Evolutionary conservation across 768 basidiomycete species (phyloP).

Genomic region (Suillus discolor): DNA sequence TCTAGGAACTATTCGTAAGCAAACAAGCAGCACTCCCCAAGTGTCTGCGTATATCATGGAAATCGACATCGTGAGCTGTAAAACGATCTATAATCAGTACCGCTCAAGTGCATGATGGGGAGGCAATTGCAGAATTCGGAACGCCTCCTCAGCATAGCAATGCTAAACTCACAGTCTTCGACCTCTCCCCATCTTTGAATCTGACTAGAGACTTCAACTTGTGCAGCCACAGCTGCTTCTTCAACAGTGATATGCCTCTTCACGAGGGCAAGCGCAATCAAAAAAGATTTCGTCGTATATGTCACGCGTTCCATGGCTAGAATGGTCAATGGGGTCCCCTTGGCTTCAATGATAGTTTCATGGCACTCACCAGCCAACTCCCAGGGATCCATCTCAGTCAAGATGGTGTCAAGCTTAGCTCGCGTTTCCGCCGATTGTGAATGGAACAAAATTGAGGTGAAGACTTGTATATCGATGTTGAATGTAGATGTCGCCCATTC

Average conservation of each 20-base stretch:
- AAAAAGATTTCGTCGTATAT: conserved; percentile 86
- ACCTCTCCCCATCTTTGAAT: conserved; percentile 99
- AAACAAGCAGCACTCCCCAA: conserved; percentile 80
- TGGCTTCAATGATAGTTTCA: not conserved
- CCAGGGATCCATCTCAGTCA: conserved; percentile 76
- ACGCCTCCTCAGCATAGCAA: not conserved
- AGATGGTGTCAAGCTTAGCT: conserved; percentile 54
- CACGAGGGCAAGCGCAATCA: conserved; percentile 85
- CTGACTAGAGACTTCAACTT: conserved; percentile 94
- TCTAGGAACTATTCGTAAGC: conserved; percentile 38
- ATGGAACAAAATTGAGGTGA: conserved; percentile 70
- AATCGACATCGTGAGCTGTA: conserved; percentile 96
- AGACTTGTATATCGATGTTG: conserved; percentile 65
- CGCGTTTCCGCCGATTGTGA: conserved; percentile 73
- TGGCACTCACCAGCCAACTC: conserved; percentile 78
- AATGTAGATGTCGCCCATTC: conserved; percentile 75
- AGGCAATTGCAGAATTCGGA: conserved; percentile 2
- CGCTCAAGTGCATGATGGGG: conserved; percentile 1
- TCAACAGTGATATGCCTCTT: conserved; percentile 77
- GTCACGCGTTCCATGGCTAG: conserved; percentile 90
- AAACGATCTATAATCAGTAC: conserved; percentile 18
- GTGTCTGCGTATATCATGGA: conserved; percentile 88
- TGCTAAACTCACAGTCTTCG: conserved; percentile 82
- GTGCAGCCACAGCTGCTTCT: conserved; percentile 80
- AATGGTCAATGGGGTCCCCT: conserved; percentile 1